phyloP scores from a whole-genome alignment of 257 asterid species.

The Fraxinus cuspidata region DNA sequence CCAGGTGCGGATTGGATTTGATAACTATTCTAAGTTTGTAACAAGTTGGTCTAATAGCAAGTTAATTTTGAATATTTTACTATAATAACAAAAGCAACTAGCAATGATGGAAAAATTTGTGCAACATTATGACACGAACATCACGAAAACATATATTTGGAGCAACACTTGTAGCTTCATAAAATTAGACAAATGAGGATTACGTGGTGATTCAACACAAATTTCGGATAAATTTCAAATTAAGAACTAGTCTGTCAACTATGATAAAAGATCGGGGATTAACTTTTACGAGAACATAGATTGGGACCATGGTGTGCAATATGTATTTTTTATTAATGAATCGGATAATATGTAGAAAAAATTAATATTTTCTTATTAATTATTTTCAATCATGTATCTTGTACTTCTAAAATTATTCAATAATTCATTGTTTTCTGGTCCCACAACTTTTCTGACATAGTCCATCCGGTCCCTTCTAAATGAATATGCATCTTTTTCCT shows the following conservation, averaged over 20 bases:
- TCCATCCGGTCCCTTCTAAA: neutral
- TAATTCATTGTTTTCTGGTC: slow-evolving; percentile 3
- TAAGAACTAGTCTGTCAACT: neutral
- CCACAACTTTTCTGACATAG: neutral
- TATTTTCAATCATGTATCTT: neutral
- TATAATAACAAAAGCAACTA: too few relatives aligned
- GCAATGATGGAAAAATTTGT: too few relatives aligned
- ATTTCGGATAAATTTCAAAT: neutral
- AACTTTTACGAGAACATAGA: neutral
- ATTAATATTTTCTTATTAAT: neutral
- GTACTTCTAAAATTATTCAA: neutral
- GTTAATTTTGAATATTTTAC: too few relatives aligned
- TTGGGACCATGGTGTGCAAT: neutral
- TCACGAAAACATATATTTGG: too few relatives aligned
- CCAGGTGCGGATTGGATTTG: too few relatives aligned
- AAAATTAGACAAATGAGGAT: too few relatives aligned
- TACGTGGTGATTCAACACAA: neutral
- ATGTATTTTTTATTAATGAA: neutral
- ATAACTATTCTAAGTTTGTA: too few relatives aligned
- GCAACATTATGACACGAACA: too few relatives aligned
- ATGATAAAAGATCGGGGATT: neutral
- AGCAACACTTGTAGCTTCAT: too few relatives aligned
- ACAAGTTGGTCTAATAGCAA: too few relatives aligned
- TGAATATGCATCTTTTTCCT: neutral
- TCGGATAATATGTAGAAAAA: neutral